phyloP scores from a whole-genome alignment of 352 stramenopile genomes.

The Hyaloperonospora arabidopsidis region DNA sequence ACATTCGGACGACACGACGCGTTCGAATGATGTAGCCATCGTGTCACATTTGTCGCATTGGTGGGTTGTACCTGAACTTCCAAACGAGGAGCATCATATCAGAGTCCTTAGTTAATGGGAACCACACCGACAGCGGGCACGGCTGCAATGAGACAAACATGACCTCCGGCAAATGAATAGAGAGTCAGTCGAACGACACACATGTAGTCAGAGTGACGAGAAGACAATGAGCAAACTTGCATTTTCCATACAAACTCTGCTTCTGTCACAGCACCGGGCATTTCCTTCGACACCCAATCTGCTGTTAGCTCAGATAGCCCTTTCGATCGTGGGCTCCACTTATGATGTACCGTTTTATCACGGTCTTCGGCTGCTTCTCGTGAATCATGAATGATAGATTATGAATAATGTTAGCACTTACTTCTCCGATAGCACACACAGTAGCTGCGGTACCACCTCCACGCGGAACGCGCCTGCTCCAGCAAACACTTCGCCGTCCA shows the following conservation, averaged over 20 bases:
- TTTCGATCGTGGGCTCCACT: slow-evolving; percentile 20
- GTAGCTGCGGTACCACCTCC: slow-evolving; percentile 59
- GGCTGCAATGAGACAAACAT: too few species aligned
- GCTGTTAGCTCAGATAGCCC: slow-evolving; percentile 4
- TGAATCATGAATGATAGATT: slow-evolving; percentile 16
- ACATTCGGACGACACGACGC: slow-evolving; percentile 13
- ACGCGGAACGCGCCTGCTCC: slow-evolving; percentile 59
- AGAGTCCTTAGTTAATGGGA: too few species aligned
- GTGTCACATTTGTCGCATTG: slow-evolving; percentile 3
- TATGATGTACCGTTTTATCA: slow-evolving; percentile 4
- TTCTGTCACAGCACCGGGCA: slow-evolving; percentile 1
- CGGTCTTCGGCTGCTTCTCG: slow-evolving; percentile 8
- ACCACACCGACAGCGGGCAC: too few species aligned
- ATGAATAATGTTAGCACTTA: slow-evolving; percentile 28
- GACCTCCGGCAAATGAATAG: too few species aligned
- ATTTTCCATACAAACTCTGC: background rate
- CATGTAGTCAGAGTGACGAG: background rate
- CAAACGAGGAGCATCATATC: too few species aligned
- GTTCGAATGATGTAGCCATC: slow-evolving; percentile 11
- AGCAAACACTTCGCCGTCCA: slow-evolving; percentile 66
- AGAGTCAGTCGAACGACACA: background rate
- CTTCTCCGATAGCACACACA: slow-evolving; percentile 73
- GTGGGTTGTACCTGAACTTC: too few species aligned
- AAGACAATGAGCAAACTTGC: background rate
- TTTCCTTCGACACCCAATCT: slow-evolving; percentile 14